phyloP scores from a whole-genome alignment of 352 stramenopile genomes.

The Pythium grandisporangium region DNA sequence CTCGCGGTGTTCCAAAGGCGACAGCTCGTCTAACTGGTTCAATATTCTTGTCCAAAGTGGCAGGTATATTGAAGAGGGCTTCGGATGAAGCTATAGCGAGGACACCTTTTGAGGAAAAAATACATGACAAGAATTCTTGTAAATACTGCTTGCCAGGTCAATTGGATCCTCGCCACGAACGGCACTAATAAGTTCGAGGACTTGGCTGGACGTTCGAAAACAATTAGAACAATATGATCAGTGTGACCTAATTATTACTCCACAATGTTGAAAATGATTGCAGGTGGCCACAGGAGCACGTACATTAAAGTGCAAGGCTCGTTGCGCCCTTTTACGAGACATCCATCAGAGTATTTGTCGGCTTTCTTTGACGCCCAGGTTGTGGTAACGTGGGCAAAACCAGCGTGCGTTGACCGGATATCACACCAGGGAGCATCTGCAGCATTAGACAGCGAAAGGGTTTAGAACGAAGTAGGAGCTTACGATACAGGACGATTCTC shows the following conservation, averaged over 20 bases:
- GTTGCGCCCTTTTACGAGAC: slow-evolving; percentile 92
- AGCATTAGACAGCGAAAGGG: no score
- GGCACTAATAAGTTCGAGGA: slow-evolving; percentile 73
- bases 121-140: slow-evolving; percentile 52
- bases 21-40: not conserved
- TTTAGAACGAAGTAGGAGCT: no score
- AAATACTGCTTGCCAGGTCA: slow-evolving; percentile 32
- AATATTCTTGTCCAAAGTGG: not conserved
- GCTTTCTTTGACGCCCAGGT: slow-evolving; percentile 87
- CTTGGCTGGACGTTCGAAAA: slow-evolving; percentile 33
- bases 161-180: slow-evolving; percentile 40
- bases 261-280: no score
- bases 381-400: slow-evolving; percentile 84
- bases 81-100: not conserved
- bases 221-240: no score
- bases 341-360: slow-evolving; percentile 86
- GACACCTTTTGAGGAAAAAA: slow-evolving; percentile 37
- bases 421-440: slow-evolving; percentile 95
- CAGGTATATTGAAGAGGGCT: slow-evolving; percentile 11
- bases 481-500: no score
- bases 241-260: no score
- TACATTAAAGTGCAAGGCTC: slow-evolving; percentile 95
- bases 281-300: slow-evolving; percentile 25
- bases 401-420: slow-evolving; percentile 91
- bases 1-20: not conserved